Percentiles rank a stretch among this genome's conserved stretches.
Conservation (phyloP, 768 basidiomycete genomes). For the Kwoniella shandongensis region DNA sequence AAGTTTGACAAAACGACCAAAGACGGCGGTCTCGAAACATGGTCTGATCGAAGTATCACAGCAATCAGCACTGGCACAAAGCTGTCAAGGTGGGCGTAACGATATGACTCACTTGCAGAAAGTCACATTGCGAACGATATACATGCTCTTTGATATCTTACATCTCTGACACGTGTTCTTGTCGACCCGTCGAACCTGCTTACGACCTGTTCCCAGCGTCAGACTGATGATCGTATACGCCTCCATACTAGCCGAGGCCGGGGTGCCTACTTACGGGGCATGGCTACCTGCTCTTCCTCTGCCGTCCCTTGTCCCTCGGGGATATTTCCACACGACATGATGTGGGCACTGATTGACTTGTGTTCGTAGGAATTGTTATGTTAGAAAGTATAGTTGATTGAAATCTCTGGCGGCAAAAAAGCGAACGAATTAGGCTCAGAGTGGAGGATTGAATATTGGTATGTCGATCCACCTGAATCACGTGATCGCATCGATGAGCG, state of each 20-base stretch:
- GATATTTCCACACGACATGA: conserved; percentile 47
- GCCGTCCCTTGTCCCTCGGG: conserved; percentile 28
- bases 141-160: conserved; percentile 33
- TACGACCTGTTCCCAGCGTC: too few relatives aligned
- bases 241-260: too few relatives aligned
- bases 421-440: too few relatives aligned
- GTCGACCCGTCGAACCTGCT: conserved; percentile 26
- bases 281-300: conserved; percentile 35
- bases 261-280: conserved; percentile 41
- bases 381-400: too few relatives aligned
- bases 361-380: too few relatives aligned
- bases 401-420: too few relatives aligned
- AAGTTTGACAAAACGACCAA: conserved; percentile 18
- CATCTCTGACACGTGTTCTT: conserved; percentile 40
- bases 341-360: too few relatives aligned
- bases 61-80: not conserved
- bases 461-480: too few relatives aligned
- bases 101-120: conserved; percentile 40
- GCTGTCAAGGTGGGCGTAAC: too few relatives aligned
- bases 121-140: conserved; percentile 36
- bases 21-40: conserved; percentile 26
- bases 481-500: too few relatives aligned
- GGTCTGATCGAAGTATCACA: conserved; percentile 1
- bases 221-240: too few relatives aligned
- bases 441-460: too few relatives aligned